Base-by-base conservation (phyloP, 2,329 filamentous ascomycete species). In the Fusarium dimerum region DNA sequence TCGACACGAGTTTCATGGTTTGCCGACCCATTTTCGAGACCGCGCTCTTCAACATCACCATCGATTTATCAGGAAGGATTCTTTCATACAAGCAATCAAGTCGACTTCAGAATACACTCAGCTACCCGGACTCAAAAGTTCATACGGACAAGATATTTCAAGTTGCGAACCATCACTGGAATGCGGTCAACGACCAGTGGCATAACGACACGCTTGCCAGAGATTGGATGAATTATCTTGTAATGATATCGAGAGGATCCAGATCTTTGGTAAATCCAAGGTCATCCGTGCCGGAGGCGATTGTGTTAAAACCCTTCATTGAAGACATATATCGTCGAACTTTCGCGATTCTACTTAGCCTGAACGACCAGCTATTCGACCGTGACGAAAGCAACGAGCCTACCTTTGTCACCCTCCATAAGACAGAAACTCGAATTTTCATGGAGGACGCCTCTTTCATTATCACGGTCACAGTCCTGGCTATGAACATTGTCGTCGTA, bases 161-260 rank as follows among this genome's bases (percentile, higher is more conserved):
- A 1, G 4, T 51, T 5, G 15, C 43, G 1, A 67, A 64, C 18
- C 0, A n/a, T 1, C 32, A 49, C 3, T 40, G 65, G n/a, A 17
- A 51, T 2, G 3, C 15, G 1, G 3, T 3, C 1, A 2, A 12
- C 1, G 3, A 13, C 1, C 12, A n/a, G 2, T 82, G 75, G 74
- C 82, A 83, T 56, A 81, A 79, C 49, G 73, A 80, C 41, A 73
- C 68, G 0, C 62, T 72, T 2, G 65, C 78, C 0, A 60, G 58
- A 0, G 76, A 79, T 40, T 81, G 75, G 67, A 63, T 78, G 30
- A 79, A 76, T 44, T 76, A 81, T 32, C 69, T 84, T n/a, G 55
- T n/a, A n/a, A n/a, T n/a, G n/a, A n/a, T n/a, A n/a, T n/a, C n/a
- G n/a, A n/a, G n/a, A n/a, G n/a, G n/a, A n/a, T n/a, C n/a, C n/a